phyloP scores from a whole-genome alignment of 257 asterid species.

The Dorcoceras hygrometricum region DNA sequence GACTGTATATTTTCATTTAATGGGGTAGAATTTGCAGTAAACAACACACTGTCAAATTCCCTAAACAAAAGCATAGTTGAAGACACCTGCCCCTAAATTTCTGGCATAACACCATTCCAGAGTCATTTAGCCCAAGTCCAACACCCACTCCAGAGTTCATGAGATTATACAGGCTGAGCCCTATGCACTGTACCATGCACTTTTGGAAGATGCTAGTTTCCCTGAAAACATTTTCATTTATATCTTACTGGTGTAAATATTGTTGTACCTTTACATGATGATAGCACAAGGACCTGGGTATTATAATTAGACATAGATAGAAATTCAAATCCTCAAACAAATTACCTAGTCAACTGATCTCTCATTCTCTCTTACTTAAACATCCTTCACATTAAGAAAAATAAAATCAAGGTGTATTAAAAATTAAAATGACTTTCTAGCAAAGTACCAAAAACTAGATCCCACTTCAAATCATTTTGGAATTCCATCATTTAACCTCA shows the following conservation, averaged over 20 bases:
- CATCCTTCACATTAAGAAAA: not conserved
- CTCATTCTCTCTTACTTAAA: conserved; percentile 5
- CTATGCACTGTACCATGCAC: not conserved
- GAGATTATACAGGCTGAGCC: not conserved
- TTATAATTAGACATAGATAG: not conserved
- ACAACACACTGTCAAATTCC: not conserved
- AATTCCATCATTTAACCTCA: not conserved
- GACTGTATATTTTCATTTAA: not conserved
- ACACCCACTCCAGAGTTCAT: not conserved
- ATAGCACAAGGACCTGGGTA: not conserved
- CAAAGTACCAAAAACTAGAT: not conserved
- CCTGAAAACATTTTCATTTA: not conserved
- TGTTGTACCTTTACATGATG: too few relatives aligned
- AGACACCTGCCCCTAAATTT: not conserved
- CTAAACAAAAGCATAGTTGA: not conserved
- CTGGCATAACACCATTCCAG: conserved; percentile 12
- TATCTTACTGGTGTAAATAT: too few relatives aligned
- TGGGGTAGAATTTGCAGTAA: not conserved
- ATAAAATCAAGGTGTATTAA: not conserved
- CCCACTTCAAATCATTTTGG: conserved; percentile 16
- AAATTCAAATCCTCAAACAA: conserved; percentile 2
- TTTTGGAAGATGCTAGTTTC: not conserved
- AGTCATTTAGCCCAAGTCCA: conserved; percentile 16
- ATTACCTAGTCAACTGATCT: not conserved
- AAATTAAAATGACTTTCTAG: conserved; percentile 4